Percentiles rank a stretch among this genome's conserved stretches.
Evolutionary conservation across 306 rosid species (phyloP).

Genomic region (Cucumis hystrix): DNA sequence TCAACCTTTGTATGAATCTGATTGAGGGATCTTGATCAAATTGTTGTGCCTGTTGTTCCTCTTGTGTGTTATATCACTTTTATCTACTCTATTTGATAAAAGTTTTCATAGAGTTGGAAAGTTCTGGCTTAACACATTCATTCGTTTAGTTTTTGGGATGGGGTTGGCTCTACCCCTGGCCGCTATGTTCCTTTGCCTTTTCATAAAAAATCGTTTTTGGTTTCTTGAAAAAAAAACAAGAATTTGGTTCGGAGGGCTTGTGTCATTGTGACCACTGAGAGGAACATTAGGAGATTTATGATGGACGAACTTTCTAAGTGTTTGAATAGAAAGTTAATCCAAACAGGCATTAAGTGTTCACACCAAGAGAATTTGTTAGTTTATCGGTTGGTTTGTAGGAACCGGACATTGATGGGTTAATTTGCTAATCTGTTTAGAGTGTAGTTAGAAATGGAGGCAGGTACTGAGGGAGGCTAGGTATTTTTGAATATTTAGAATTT

Average conservation of each 20-base stretch:
- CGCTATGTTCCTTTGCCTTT: background rate
- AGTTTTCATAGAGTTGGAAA: background rate
- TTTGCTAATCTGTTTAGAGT: background rate
- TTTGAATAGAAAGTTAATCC: too few relatives aligned
- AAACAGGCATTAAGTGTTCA: background rate
- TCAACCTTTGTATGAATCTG: background rate
- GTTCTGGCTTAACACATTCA: background rate
- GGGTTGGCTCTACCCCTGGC: background rate
- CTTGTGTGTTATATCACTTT: background rate
- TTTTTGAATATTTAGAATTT: background rate
- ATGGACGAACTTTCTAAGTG: too few relatives aligned
- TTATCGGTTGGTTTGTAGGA: background rate
- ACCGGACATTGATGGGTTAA: background rate
- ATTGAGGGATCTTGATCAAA: background rate
- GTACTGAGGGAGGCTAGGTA: background rate
- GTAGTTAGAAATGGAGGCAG: background rate
- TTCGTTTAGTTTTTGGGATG: background rate
- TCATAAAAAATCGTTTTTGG: background rate
- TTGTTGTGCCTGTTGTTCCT: background rate
- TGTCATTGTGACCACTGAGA: background rate
- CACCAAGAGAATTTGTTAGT: background rate
- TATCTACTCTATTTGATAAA: background rate
- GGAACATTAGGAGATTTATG: background rate
- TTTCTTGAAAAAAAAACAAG: background rate
- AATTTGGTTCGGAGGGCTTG: background rate